Conservation (phyloP, 192 early-diverging fungal species). For the Paraglomus occultum region DNA sequence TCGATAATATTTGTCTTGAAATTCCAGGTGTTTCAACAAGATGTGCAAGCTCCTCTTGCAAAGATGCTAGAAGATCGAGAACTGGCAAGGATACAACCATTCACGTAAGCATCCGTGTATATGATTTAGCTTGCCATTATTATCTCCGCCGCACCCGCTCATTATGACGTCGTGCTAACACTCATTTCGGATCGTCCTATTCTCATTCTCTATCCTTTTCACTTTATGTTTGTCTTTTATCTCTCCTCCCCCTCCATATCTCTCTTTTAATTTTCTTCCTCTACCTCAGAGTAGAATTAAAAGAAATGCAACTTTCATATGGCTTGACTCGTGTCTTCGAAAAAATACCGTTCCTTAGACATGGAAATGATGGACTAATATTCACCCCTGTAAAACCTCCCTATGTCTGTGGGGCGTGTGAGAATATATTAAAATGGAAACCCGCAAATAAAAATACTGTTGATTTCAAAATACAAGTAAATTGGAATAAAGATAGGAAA, state of each 20-base stretch:
- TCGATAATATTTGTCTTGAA: neutral
- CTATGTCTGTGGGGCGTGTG: conserved; percentile 46
- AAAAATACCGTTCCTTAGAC: conserved; percentile 54
- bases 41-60: conserved; percentile 57
- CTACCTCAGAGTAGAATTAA: conserved; percentile 50
- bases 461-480: conserved; percentile 48
- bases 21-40: conserved; percentile 53
- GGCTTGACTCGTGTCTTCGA: conserved; percentile 52
- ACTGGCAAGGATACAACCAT: conserved; percentile 46
- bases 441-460: conserved; percentile 43
- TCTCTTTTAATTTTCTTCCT: neutral
- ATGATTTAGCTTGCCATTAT: neutral
- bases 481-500: conserved; percentile 39
- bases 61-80: conserved; percentile 35
- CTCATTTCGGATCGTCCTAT: neutral
- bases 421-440: conserved; percentile 62
- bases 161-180: no score
- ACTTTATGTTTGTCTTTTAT: neutral
- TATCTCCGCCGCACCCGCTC: no score
- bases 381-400: conserved; percentile 61
- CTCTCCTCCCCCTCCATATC: neutral
- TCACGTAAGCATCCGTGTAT: conserved; percentile 41
- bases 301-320: conserved; percentile 54
- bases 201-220: neutral
- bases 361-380: conserved; percentile 65